Percentiles rank a stretch among this genome's conserved stretches.
Evolutionary conservation across 2,329 filamentous ascomycete genomes (phyloP).

Genomic region (Colletotrichum zoysiae): DNA sequence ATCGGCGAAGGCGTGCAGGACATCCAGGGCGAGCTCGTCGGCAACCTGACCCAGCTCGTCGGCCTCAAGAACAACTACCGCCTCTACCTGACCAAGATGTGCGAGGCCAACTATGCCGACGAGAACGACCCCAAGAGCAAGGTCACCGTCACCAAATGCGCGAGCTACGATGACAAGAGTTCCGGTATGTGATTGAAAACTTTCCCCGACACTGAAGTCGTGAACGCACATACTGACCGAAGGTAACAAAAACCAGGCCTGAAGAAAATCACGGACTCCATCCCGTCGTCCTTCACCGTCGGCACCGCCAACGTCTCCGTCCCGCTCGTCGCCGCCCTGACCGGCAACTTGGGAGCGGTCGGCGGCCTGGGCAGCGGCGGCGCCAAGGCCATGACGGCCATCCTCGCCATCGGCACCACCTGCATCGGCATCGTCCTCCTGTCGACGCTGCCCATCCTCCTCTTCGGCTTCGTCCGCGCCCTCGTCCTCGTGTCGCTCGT

Average conservation of each 20-base stretch:
- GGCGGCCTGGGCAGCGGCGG: conserved; percentile 39
- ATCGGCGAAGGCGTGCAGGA: conserved; percentile 43
- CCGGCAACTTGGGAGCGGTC: conserved; percentile 37
- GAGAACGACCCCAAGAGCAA: conserved; percentile 32
- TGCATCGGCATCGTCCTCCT: conserved; percentile 40
- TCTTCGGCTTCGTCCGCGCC: conserved; percentile 35
- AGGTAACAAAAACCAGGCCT: conserved; percentile 36
- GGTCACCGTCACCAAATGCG: conserved; percentile 34
- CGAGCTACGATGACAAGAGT: conserved; percentile 33
- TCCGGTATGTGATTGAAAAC: conserved; percentile 19
- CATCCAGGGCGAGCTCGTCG: conserved; percentile 44
- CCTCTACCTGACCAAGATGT: conserved; percentile 43
- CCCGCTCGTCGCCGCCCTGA: conserved; percentile 42
- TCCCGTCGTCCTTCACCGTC: conserved; percentile 44
- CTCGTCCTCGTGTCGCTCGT: conserved; percentile 37
- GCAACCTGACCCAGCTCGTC: conserved; percentile 42
- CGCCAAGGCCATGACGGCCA: conserved; percentile 41
- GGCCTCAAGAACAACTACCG: conserved; percentile 44
- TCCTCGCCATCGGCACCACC: conserved; percentile 42
- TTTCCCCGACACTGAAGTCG: background rate
- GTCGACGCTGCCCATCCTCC: conserved; percentile 40
- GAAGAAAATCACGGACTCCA: conserved; percentile 43
- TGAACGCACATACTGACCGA: background rate
- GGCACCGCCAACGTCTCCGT: conserved; percentile 44
- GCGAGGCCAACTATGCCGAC: conserved; percentile 43